A percentile compares a stretch with the other conserved stretches of the same genome.
These are phyloP conservation scores for Dactylellina cionopaga DNA, from an alignment of 2,329 filamentous ascomycete genomes.

Conservation along the genomic window DNA sequence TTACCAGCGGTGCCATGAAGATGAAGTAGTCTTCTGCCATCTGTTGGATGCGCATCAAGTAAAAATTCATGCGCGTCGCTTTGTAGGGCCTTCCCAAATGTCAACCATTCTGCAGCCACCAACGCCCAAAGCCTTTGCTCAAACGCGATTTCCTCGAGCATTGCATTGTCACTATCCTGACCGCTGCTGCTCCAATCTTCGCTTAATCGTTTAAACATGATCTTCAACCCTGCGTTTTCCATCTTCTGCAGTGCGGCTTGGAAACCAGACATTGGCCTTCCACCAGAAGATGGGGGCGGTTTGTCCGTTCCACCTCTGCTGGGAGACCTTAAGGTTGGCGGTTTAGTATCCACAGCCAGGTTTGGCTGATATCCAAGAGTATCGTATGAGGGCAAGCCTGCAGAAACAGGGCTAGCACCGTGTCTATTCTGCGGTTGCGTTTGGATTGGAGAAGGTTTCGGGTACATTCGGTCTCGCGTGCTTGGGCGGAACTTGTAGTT, in stretches of 20 bases:
- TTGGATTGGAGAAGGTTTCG: slow-evolving; percentile 24
- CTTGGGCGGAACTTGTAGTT: slow-evolving; percentile 43
- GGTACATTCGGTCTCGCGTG: slow-evolving; percentile 27
- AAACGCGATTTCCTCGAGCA: slow-evolving; percentile 50
- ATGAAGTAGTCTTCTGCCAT: slow-evolving; percentile 46
- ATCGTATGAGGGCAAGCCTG: slow-evolving; percentile 42
- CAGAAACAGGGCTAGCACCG: slow-evolving; percentile 18
- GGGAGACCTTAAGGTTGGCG: slow-evolving; percentile 28
- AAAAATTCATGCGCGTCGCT: slow-evolving; percentile 52
- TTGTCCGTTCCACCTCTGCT: slow-evolving; percentile 26
- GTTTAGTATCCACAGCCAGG: slow-evolving; percentile 16
- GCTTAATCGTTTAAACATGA: slow-evolving; percentile 53
- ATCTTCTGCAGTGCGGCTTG: slow-evolving; percentile 44
- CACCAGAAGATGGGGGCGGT: slow-evolving; percentile 5
- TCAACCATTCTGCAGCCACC: slow-evolving; percentile 52
- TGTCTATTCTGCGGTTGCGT: slow-evolving; percentile 4
- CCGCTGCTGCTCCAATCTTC: slow-evolving; percentile 49
- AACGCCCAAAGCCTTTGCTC: slow-evolving; percentile 52
- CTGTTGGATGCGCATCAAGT: slow-evolving; percentile 31
- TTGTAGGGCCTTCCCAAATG: slow-evolving; percentile 51
- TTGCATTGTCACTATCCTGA: slow-evolving; percentile 33
- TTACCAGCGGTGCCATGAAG: slow-evolving; percentile 51
- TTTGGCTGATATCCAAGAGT: slow-evolving; percentile 20
- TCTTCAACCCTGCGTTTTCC: slow-evolving; percentile 52
- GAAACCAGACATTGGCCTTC: slow-evolving; percentile 30